A percentile compares a stretch with the other conserved stretches of the same genome.
Conservation (phyloP, 1,284 basidiomycete genomes). For the Austroboletus novae-zelandiae region DNA sequence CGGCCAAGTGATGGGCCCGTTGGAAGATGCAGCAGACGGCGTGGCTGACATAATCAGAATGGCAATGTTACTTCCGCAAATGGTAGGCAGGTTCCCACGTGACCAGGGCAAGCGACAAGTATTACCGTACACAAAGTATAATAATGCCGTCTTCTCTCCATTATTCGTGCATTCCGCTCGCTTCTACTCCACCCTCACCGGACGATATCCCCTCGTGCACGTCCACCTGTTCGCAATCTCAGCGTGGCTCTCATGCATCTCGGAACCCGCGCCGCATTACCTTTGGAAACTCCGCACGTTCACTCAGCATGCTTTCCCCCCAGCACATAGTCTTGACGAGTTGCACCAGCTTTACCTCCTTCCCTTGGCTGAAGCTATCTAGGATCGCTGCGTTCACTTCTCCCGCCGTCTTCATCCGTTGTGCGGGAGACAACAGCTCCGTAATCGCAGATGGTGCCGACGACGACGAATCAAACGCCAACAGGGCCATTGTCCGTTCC, state of each 20-base stretch:
- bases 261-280: constrained; percentile 34
- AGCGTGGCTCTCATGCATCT: constrained; percentile 15
- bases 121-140: constrained; percentile 5
- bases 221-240: constrained; percentile 30
- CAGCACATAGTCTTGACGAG: constrained; percentile 83
- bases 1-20: constrained; percentile 29
- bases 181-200: constrained; percentile 17
- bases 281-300: constrained; percentile 75
- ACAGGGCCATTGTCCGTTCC: constrained; percentile 92
- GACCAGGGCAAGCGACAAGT: constrained; percentile 8
- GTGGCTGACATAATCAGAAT: constrained; percentile 32
- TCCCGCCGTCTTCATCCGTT: constrained; percentile 89
- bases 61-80: constrained; percentile 21
- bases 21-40: constrained; percentile 23
- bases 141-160: constrained; percentile 5
- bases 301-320: constrained; percentile 82
- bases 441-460: constrained; percentile 65
- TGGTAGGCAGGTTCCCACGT: constrained; percentile 11
- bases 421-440: constrained; percentile 80
- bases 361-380: constrained; percentile 87
- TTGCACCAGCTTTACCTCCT: constrained; percentile 88
- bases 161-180: constrained; percentile 25
- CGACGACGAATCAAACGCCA: constrained; percentile 81
- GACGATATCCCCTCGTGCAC: constrained; percentile 27
- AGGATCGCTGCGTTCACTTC: constrained; percentile 96